phyloP scores from a whole-genome alignment of 1,139 yeast species.

The Blastobotrys ciferrii region DNA sequence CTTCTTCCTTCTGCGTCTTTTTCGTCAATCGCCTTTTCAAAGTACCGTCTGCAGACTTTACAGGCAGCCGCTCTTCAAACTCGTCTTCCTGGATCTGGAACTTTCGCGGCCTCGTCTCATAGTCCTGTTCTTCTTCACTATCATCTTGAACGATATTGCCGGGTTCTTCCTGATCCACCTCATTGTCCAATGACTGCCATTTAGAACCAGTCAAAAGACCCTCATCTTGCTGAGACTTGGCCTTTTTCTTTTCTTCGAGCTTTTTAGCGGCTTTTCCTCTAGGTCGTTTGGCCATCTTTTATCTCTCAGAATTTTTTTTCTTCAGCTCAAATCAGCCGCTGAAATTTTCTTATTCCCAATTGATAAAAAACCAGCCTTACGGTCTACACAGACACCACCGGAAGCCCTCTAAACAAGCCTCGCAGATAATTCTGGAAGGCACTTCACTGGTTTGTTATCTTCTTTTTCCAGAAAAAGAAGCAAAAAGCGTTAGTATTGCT shows the following conservation, averaged over 20 bases:
- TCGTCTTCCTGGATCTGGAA: constrained; percentile 39
- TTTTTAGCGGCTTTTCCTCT: constrained; percentile 29
- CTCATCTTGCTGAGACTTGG: constrained; percentile 24
- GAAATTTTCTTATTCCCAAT: constrained; percentile 1
- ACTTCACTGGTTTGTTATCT: too few species aligned
- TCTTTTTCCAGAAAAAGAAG: too few species aligned
- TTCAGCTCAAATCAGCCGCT: background rate
- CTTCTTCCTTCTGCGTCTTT: constrained; percentile 30
- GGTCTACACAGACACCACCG: too few species aligned
- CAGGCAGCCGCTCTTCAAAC: constrained; percentile 74
- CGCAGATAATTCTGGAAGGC: too few species aligned
- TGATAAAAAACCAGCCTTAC: background rate
- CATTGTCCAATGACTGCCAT: constrained; percentile 28
- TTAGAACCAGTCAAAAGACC: constrained; percentile 20
- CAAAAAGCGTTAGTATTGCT: too few species aligned
- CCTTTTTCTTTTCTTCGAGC: constrained; percentile 28
- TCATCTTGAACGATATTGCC: constrained; percentile 25
- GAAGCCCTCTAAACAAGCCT: too few species aligned
- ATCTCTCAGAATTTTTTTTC: constrained; percentile 6
- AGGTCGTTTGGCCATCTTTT: constrained; percentile 31
- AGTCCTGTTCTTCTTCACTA: constrained; percentile 33
- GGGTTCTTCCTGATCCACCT: constrained; percentile 23
- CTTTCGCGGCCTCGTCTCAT: constrained; percentile 35
- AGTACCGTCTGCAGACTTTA: constrained; percentile 67
- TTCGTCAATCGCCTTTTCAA: constrained; percentile 57